These are phyloP conservation scores for Podospora bellae-mahoneyi DNA, from an alignment of 495 filamentous ascomycete genomes.

Conservation along the genomic window DNA sequence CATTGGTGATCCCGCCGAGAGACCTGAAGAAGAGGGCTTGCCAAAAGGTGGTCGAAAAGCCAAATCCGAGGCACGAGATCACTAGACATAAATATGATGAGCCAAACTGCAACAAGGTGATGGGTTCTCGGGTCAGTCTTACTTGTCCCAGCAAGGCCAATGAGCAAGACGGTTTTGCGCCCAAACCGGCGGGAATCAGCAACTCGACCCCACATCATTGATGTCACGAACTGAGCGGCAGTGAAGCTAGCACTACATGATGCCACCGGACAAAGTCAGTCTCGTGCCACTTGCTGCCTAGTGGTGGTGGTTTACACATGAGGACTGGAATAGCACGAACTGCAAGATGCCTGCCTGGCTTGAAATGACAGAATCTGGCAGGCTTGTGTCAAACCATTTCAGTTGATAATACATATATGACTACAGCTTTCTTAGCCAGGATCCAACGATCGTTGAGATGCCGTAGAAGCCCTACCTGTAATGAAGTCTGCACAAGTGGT, in stretches of 20 bases:
- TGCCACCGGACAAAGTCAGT: neutral
- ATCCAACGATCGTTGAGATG: neutral
- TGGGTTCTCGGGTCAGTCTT: slow-evolving; percentile 12
- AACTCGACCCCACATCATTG: slow-evolving; percentile 77
- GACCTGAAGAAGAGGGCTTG: slow-evolving; percentile 71
- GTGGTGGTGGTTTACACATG: neutral
- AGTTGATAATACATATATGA: slow-evolving; percentile 79
- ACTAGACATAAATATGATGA: slow-evolving; percentile 31
- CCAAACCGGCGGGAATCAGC: slow-evolving; percentile 69
- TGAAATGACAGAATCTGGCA: slow-evolving; percentile 67
- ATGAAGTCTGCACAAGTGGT: slow-evolving; percentile 71
- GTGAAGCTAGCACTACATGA: slow-evolving; percentile 61
- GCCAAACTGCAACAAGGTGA: neutral
- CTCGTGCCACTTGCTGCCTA: neutral
- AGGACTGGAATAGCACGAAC: slow-evolving; percentile 10
- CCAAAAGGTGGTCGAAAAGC: slow-evolving; percentile 68
- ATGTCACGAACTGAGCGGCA: slow-evolving; percentile 77
- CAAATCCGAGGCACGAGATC: slow-evolving; percentile 72
- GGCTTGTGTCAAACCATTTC: slow-evolving; percentile 62
- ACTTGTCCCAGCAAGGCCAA: slow-evolving; percentile 68
- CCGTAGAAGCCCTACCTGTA: slow-evolving; percentile 46
- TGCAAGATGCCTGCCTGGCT: slow-evolving; percentile 75
- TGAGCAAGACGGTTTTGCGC: slow-evolving; percentile 71
- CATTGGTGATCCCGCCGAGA: slow-evolving; percentile 74
- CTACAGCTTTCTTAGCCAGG: slow-evolving; percentile 17